Base-by-base conservation (phyloP, 208 protist species). In the Pavlovales sp. region DNA sequence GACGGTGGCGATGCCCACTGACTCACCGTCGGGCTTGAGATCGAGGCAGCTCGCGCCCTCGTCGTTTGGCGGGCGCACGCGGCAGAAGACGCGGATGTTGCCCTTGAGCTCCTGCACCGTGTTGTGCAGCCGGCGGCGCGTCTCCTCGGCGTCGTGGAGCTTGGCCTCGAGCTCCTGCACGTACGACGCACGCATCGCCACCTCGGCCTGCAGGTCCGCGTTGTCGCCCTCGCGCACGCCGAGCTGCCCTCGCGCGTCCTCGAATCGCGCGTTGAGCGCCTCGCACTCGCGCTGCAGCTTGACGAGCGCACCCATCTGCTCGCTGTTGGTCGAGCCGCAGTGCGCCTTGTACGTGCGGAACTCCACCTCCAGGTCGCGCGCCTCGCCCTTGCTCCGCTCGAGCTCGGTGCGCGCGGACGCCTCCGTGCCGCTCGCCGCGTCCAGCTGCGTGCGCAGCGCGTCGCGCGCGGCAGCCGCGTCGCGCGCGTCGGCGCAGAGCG, bases 81-180 rank as follows among this genome's bases (percentile, higher is more conserved):
- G 89, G 79, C 93, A 95, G 83, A 95, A 96, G 26, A 97, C 95
- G 37, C 95, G 86, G 46, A 97, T 96, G 84, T 95, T 97, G 41
- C 95, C 95, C 83, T 95, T 94, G 7, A 96, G 90, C 82, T 95
- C 92, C 76, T 95, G 92, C 11, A 95, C 88, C 8, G 88, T 88
- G 86, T 95, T 94, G 91, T 95, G 94, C 32, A 95, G 87, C 42
- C 66, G 79, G 32, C 89, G 84, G 11, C 91, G 79, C 47, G 84
- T 18, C 20, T 34, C 32, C 76, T 93, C 88, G 41, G 88, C 89
- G 14, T 86, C 89, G 40, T 71, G 90, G 41, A 88, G 42, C 79
- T 90, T 85, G 34, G 0, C 18, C 76, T 90, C 75, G 32, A 90
- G 79, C 78, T 78, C 84, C 20, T 37, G 71, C 5, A 91, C 42